Base-by-base conservation (phyloP, 208 protist genomes). In the Wallacemonas sp. region DNA sequence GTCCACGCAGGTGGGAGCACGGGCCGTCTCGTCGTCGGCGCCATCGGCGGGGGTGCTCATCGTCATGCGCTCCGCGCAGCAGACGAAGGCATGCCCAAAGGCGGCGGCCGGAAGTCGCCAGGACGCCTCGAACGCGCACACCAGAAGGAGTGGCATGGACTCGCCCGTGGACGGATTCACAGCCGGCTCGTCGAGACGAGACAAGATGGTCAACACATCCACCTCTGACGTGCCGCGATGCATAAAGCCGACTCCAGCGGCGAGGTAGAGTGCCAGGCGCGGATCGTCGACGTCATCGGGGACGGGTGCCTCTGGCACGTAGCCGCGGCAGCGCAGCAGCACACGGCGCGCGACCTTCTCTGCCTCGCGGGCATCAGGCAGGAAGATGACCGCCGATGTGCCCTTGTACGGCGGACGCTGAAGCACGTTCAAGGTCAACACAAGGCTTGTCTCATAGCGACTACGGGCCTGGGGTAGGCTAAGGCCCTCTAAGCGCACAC, bases 81-180 rank as follows among this genome's bases (percentile, higher is more conserved):
- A 93, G 1, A 96, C 71, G 42, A 96, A 73, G 10, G 77, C 79
- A 44, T 80, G 81, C 5, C 61, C 68, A 64, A 92, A 94, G 13
- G 79, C 37, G 27, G 83, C 85, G 48, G 87, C 91, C 10, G 87
- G 87, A 15, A 96, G 77, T 3, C 91, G 80, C 75, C 82, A 91
- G 22, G 87, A 81, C 8, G 83, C 69, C 54, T 94, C 87, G 52
- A 91, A 93, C 39, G 76, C 70, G 63, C 86, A 91, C 8, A 93
- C 87, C 36, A 95, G 72, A 22, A 87, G 38, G 46, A 96, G 72
- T 33, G 91, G 83, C 29, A 92, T 71, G 17, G 52, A 0, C 42
- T 54, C 70, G 21, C 78, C 68, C 19, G 80, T 93, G 19, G 63
- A 58, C 17, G 82, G 77, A 60, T 89, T 78, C 13, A 70, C 19